Conservation (phyloP, 1,284 basidiomycete genomes). For the Ganoderma lingzhi region DNA sequence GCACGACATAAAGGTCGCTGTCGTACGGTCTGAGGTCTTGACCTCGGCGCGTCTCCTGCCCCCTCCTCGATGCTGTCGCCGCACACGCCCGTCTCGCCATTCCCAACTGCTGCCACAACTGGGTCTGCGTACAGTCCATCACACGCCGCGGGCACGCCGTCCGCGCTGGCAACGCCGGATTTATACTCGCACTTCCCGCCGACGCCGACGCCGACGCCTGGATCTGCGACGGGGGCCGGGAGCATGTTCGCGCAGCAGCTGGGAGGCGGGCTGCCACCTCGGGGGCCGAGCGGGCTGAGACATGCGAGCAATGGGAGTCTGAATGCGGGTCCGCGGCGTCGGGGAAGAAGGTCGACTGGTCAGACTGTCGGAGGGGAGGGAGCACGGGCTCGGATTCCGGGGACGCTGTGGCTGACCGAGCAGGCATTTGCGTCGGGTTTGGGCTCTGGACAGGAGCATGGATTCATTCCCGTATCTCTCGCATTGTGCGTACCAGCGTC, state of each 20-base stretch:
- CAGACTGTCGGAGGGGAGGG: no score
- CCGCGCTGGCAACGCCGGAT: conserved; percentile 35
- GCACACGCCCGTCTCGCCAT: conserved; percentile 24
- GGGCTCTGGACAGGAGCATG: neutral
- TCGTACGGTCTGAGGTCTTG: conserved; percentile 42
- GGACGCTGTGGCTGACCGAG: no score
- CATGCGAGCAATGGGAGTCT: conserved; percentile 30
- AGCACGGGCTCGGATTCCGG: no score
- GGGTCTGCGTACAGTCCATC: conserved; percentile 36
- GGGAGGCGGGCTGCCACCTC: conserved; percentile 32
- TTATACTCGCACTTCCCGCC: conserved; percentile 48
- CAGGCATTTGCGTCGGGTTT: neutral
- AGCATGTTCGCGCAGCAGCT: conserved; percentile 37
- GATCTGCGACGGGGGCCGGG: conserved; percentile 29
- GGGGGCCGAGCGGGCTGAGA: conserved; percentile 28
- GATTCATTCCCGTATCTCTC: neutral
- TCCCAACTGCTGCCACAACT: conserved; percentile 37
- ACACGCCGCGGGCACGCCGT: conserved; percentile 19
- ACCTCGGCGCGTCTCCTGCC: conserved; percentile 41
- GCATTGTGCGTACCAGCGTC: neutral
- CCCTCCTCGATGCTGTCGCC: conserved; percentile 25
- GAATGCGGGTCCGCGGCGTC: conserved; percentile 21
- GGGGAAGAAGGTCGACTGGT: conserved; percentile 51
- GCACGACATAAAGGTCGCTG: conserved; percentile 38
- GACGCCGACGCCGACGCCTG: conserved; percentile 45